Evolutionary conservation across 2,329 filamentous ascomycete genomes (phyloP), one percentile per base, ranked within the genome.

Genomic region (Penicillium sp.): DNA sequence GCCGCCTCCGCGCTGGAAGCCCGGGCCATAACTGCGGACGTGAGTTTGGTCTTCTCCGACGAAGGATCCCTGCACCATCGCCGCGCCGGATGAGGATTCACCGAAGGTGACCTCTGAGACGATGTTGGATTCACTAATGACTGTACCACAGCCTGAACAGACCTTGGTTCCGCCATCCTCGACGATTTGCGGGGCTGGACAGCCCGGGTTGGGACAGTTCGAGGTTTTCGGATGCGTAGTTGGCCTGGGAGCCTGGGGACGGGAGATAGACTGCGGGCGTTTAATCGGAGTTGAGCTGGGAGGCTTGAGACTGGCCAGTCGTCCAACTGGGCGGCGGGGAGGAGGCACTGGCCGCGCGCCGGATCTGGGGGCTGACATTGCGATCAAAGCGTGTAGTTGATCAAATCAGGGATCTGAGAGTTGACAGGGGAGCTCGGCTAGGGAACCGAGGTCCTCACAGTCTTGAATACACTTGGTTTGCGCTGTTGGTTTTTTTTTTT

Each of bases 71-170:
- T 97, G 91, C 16, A 97, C 91, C 47, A 95, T 84, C 48, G 93
- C 92, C 45, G 90, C 91, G 66, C 94, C 94, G 32, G 85, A 87
- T 0, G 90, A 85, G 27, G 86, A 88, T 77, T 99, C 93, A 60
- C 92, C 92, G 68, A 97, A 99, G 21, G 88, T 88, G 58, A 97
- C 85, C 72, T 99, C 94, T 45, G 91, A 85, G 54, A 97, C 92
- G 58, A 97, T 96, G 67, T 95, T 92, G 69, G 86, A 87, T 68
- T 95, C 89, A 63, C 89, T 88, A 52, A 93, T 84, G 61, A 96
- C 85, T 56, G 85, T 87, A 81, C 92, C 93, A 73, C 94, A 97
- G 44, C 85, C 88, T 57, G 86, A 84, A 75, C 94, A 97, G 62
- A 90, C 80, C 59, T 78, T 76, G 56, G 77, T 70, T 14, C 75